A percentile compares a stretch with the other conserved stretches of the same genome.
These are phyloP conservation scores for Tetrahymena malaccensis DNA, from an alignment of 73 alveolate genomes.

Conservation along the genomic window DNA sequence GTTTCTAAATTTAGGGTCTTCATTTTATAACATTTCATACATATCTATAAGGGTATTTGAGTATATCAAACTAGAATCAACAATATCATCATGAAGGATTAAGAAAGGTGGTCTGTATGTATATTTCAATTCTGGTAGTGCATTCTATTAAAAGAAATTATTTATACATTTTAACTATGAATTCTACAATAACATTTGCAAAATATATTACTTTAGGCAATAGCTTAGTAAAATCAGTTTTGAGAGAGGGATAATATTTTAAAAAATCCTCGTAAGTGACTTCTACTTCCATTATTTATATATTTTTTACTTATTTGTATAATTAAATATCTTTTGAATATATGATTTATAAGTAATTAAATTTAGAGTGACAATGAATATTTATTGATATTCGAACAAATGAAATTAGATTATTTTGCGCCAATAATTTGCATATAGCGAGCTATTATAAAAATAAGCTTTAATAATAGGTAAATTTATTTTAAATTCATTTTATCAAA, in stretches of 20 bases:
- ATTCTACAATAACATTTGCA: neutral
- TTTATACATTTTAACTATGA: neutral
- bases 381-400: neutral
- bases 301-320: neutral
- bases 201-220: neutral
- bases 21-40: neutral
- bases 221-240: neutral
- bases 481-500: no score
- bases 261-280: neutral
- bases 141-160: neutral
- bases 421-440: neutral
- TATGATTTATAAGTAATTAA: neutral
- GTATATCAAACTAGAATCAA: neutral
- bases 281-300: neutral
- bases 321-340: neutral
- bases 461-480: neutral
- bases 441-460: neutral
- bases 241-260: neutral
- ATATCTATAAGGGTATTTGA: neutral
- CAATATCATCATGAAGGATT: neutral
- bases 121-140: neutral
- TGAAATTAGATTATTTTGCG: neutral
- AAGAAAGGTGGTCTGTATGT: neutral
- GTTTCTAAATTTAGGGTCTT: neutral
- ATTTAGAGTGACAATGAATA: neutral